Conservation (phyloP, 768 basidiomycete genomes). For the Mycena vitilis region DNA sequence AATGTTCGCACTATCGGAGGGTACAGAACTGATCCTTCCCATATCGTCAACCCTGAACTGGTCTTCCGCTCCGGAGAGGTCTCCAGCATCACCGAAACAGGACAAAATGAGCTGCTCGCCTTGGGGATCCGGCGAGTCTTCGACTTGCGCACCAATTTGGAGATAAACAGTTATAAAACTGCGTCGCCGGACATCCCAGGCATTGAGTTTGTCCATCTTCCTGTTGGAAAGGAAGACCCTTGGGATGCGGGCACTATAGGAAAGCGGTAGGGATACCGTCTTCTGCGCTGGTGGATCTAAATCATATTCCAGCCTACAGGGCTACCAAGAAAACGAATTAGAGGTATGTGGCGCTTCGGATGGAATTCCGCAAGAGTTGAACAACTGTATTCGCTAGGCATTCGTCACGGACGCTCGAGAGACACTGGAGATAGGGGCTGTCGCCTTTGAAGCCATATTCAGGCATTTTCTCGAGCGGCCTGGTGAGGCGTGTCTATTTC, state of each 20-base stretch:
- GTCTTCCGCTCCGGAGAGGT: slow-evolving; percentile 56
- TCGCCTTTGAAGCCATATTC: slow-evolving; percentile 48
- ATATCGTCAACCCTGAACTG: slow-evolving; percentile 42
- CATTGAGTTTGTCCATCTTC: slow-evolving; percentile 44
- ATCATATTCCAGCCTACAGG: slow-evolving; percentile 42
- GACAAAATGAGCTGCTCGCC: slow-evolving; percentile 46
- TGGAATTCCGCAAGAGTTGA: not conserved
- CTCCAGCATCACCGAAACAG: slow-evolving; percentile 47
- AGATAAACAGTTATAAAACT: slow-evolving; percentile 48
- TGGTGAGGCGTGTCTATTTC: slow-evolving; percentile 52
- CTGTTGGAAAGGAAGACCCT: slow-evolving; percentile 41
- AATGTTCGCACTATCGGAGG: slow-evolving; percentile 53
- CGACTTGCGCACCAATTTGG: slow-evolving; percentile 52
- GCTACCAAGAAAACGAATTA: slow-evolving; percentile 41
- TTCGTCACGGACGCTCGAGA: slow-evolving; percentile 44
- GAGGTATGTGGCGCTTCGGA: slow-evolving; percentile 34
- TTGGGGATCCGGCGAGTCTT: slow-evolving; percentile 53
- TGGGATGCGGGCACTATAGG: slow-evolving; percentile 42
- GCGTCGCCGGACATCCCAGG: slow-evolving; percentile 45
- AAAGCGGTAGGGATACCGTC: slow-evolving; percentile 27
- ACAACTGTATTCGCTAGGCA: slow-evolving; percentile 38
- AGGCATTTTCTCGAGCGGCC: slow-evolving; percentile 52
- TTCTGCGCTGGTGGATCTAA: not conserved
- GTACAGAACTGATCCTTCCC: slow-evolving; percentile 29
- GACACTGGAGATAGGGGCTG: slow-evolving; percentile 45